phyloP scores from a whole-genome alignment of 345 rosid genomes.

The Populus simonii region DNA sequence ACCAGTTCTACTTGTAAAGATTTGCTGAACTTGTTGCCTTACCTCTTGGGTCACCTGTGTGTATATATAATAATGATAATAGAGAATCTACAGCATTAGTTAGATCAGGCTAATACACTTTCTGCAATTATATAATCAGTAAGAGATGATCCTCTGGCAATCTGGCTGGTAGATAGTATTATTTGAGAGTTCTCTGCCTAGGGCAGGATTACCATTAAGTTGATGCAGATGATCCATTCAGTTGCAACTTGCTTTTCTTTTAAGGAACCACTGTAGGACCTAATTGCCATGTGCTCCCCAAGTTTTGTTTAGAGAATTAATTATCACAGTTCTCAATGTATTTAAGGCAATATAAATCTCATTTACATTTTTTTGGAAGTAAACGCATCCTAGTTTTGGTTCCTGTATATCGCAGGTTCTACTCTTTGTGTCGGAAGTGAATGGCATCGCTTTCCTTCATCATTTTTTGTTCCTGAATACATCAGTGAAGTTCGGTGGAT shows the following conservation, averaged over 20 bases:
- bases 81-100: too few species aligned
- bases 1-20: not conserved
- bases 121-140: not conserved
- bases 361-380: not conserved
- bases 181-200: not conserved
- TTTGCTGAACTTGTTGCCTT: not conserved
- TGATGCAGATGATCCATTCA: not conserved
- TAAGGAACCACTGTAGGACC: too few species aligned
- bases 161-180: not conserved
- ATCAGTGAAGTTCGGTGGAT: conserved; percentile 78
- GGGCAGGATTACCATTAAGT: not conserved
- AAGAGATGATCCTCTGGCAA: not conserved
- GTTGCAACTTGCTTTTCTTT: not conserved
- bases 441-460: conserved; percentile 97
- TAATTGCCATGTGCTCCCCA: too few species aligned
- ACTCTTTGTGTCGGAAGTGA: conserved; percentile 94
- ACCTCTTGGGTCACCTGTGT: too few species aligned
- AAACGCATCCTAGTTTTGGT: conserved; percentile 1
- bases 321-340: too few species aligned
- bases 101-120: not conserved
- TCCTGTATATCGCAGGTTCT: conserved; percentile 50
- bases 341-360: too few species aligned
- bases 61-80: too few species aligned
- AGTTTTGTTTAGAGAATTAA: too few species aligned
- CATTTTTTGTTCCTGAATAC: conserved; percentile 77